phyloP scores from a whole-genome alignment of 495 filamentous ascomycete genomes.

The Amniculicola lignicola region DNA sequence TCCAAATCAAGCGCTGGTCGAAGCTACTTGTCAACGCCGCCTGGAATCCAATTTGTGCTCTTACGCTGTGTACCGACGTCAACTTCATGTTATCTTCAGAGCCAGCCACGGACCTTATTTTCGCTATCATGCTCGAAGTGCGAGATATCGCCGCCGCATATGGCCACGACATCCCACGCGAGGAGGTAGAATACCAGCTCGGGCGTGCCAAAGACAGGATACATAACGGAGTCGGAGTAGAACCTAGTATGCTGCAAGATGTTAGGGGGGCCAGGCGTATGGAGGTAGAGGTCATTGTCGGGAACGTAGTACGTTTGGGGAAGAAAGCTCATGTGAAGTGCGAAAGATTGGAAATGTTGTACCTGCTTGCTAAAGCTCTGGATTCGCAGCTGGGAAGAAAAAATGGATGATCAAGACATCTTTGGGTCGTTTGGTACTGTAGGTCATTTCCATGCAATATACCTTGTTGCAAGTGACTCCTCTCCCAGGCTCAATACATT shows the following conservation, averaged over 20 bases:
- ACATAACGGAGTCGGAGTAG: constrained; percentile 41
- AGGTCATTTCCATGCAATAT: no score
- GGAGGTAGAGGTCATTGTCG: constrained; percentile 56
- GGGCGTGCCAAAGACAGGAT: constrained; percentile 39
- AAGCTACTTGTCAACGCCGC: constrained; percentile 52
- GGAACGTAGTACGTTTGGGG: constrained; percentile 49
- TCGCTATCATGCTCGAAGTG: constrained; percentile 52
- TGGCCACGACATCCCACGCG: constrained; percentile 42
- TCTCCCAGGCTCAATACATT: no score
- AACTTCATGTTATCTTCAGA: constrained; percentile 44
- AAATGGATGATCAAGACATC: background rate
- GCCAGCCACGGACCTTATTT: constrained; percentile 40
- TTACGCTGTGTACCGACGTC: constrained; percentile 47
- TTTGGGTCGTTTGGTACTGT: no score
- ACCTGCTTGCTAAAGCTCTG: constrained; percentile 36
- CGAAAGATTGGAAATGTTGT: constrained; percentile 44
- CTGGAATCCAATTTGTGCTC: constrained; percentile 54
- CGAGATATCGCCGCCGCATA: constrained; percentile 45
- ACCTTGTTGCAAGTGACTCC: no score
- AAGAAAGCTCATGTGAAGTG: constrained; percentile 43
- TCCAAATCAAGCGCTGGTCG: constrained; percentile 52
- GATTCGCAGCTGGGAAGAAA: constrained; percentile 21
- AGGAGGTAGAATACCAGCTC: constrained; percentile 44
- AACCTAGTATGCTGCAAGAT: constrained; percentile 52
- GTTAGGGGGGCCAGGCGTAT: constrained; percentile 41